Evolutionary conservation across 2,329 filamentous ascomycete genomes (phyloP), one percentile per base, ranked within the genome.

Genomic region (Anthostomella pinea): DNA sequence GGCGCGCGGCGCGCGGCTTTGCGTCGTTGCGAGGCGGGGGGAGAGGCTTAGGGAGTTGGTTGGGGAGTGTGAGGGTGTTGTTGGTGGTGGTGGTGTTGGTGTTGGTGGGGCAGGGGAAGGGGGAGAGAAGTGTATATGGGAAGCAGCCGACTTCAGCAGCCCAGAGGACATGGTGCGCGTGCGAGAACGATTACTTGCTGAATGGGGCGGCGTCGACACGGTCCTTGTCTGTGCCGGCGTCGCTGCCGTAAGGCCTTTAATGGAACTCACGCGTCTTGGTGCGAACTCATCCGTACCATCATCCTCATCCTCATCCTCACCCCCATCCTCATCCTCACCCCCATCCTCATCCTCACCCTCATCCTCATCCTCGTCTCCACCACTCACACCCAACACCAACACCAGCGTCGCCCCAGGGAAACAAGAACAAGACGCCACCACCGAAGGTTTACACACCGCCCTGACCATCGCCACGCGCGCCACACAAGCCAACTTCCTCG

Each of bases 161-260:
- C 48, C 45, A 2, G 43, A 35, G 10, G 57, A 57, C 17, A 58
- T 62, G 56, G 49, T 52, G 8, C 33, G 39, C 8, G 39, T 60
- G 19, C 49, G 59, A 24, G 45, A 47, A 1, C 37, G 41, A 7
- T 28, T 62, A 17, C 34, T 46, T 3, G 29, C 25, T 2, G 45
- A 48, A 24, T 61, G 57, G 59, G 51, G 42, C 7, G 58, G 58
- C 6, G 34, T 62, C 14, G 59, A 62, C 42, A 57, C 58, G 2
- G 34, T 62, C 25, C 51, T 57, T 11, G 32, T 62, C 3, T 59
- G 54, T 26, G 59, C 57, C 2, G 59, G 59, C 4, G 59, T 62
- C 5, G 59, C 57, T 22, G 58, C 59, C 14, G 50, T 62, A 33
- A 56, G 60, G 39, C 58, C 59, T 6, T 41, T 61, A 8, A 54